phyloP scores from a whole-genome alignment of 1,284 basidiomycete species.

The Rhodotorula sp. region DNA sequence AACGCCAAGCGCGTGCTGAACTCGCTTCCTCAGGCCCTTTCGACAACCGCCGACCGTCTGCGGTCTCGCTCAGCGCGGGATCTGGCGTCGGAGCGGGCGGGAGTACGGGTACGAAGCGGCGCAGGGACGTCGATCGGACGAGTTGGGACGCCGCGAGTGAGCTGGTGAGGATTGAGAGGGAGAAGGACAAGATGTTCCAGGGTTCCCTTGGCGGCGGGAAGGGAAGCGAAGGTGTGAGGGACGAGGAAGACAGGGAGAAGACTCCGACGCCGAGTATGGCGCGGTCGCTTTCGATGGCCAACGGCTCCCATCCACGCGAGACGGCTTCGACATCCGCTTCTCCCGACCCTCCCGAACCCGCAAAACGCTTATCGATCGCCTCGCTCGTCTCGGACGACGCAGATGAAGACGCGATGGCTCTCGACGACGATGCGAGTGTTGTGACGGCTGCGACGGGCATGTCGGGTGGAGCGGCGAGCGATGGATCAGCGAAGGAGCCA shows the following conservation, averaged over 20 bases:
- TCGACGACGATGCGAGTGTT: slow-evolving; percentile 25
- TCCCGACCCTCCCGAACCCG: neutral
- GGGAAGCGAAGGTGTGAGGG: neutral
- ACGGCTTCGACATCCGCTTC: neutral
- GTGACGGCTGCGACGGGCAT: slow-evolving; percentile 6
- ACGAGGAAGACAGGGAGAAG: slow-evolving; percentile 8
- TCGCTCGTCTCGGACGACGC: slow-evolving; percentile 9
- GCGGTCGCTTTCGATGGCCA: neutral
- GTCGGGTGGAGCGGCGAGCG: neutral
- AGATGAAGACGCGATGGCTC: slow-evolving; percentile 1
- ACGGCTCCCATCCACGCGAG: too few species aligned
- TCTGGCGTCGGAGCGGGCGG: slow-evolving; percentile 23
- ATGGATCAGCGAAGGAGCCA: slow-evolving; percentile 14
- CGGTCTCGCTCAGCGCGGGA: neutral
- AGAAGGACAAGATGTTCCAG: neutral
- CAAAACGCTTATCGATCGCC: neutral
- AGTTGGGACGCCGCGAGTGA: slow-evolving; percentile 31
- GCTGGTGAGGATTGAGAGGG: slow-evolving; percentile 9
- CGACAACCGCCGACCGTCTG: slow-evolving; percentile 10
- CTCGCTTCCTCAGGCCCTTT: slow-evolving; percentile 16
- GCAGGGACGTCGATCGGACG: slow-evolving; percentile 16
- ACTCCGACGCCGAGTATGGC: slow-evolving; percentile 11
- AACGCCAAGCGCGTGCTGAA: neutral
- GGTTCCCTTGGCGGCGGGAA: neutral
- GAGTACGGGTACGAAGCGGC: slow-evolving; percentile 19